Percentiles rank a stretch among this genome's conserved stretches.
Evolutionary conservation across 192 early-diverging fungal genomes (phyloP).

Genomic region (Paraglomus brasilianum): DNA sequence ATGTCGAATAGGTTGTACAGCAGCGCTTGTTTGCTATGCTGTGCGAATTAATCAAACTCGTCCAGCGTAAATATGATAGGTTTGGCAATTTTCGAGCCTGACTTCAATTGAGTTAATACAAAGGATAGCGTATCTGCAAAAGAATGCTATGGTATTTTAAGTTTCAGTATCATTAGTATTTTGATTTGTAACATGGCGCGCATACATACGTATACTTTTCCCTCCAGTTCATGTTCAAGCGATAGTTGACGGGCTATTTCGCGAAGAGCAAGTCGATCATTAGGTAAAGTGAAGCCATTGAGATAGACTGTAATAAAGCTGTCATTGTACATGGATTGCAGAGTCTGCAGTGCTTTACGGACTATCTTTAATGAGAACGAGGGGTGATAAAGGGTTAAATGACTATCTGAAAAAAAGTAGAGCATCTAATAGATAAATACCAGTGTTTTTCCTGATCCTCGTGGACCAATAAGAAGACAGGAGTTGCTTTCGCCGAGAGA

Average conservation of each 20-base stretch:
- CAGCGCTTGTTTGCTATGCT: slow-evolving; percentile 89
- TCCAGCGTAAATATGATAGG: slow-evolving; percentile 90
- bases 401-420: slow-evolving; percentile 22
- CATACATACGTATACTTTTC: slow-evolving; percentile 42
- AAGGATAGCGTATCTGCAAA: slow-evolving; percentile 70
- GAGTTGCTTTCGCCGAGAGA: slow-evolving; percentile 81
- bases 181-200: slow-evolving; percentile 1
- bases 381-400: not conserved
- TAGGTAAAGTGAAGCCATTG: slow-evolving; percentile 78
- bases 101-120: slow-evolving; percentile 61
- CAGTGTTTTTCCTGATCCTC: slow-evolving; percentile 75
- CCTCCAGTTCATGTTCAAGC: slow-evolving; percentile 55
- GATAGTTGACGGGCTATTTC: slow-evolving; percentile 82
- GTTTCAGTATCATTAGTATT: slow-evolving; percentile 6
- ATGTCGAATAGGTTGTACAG: slow-evolving; percentile 95
- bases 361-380: slow-evolving; percentile 33
- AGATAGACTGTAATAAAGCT: slow-evolving; percentile 69
- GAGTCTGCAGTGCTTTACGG: slow-evolving; percentile 41
- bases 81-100: slow-evolving; percentile 48
- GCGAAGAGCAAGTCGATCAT: slow-evolving; percentile 74
- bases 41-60: slow-evolving; percentile 90
- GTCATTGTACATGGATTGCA: slow-evolving; percentile 35
- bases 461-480: slow-evolving; percentile 76
- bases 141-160: slow-evolving; percentile 44
- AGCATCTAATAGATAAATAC: slow-evolving; percentile 30